Base-by-base conservation (phyloP, 1,284 basidiomycete genomes). In the Apiotrichum gamsii region DNA sequence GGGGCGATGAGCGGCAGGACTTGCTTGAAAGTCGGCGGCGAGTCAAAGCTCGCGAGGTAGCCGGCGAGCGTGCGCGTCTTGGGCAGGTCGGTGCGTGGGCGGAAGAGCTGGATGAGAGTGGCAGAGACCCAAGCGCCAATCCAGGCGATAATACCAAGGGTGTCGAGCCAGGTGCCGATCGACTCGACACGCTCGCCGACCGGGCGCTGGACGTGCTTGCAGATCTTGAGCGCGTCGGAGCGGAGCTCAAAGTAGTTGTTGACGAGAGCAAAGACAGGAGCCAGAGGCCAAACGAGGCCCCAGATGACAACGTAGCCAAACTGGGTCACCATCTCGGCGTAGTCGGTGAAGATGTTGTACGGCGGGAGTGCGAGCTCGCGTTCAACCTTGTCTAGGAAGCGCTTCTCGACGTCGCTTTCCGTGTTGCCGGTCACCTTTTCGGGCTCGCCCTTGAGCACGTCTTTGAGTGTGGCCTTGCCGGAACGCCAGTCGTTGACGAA, bases 171-270 rank as follows among this genome's bases (percentile, higher is more conserved):
- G 0, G 90, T 85, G 0, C 94, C 94, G 57, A 97, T 90, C 5
- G 84, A 86, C 64, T 95, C 91, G 11, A 85, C 85, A 9, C 93
- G 82, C 14, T 77, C 74, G 0, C 94, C 91, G 31, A 95, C 78
- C 1, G 94, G 90, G 16, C 90, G 80, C 11, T 90, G 80, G 42
- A 82, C 79, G 64, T 95, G 91, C 14, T 84, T 80, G 8, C 84
- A 83, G 65, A 98, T 86, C 76, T 98, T 98, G 78, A 94, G 85
- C 2, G 94, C 91, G 68, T 98, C 95, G 1, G 85, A 87, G 23
- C 93, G 82, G 8, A 93, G 73, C 73, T 98, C 95, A 58, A 98
- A 76, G 70, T 90, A 81, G 70, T 95, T 94, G 75, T 95, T 71
- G 47, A 67, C 49, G 23, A 69, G 49, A 4, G 60, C 58, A 34